Percentiles rank a stretch among this genome's conserved stretches.
Evolutionary conservation across 2,329 filamentous ascomycete species (phyloP).

Genomic region (Aspergillus sp.): DNA sequence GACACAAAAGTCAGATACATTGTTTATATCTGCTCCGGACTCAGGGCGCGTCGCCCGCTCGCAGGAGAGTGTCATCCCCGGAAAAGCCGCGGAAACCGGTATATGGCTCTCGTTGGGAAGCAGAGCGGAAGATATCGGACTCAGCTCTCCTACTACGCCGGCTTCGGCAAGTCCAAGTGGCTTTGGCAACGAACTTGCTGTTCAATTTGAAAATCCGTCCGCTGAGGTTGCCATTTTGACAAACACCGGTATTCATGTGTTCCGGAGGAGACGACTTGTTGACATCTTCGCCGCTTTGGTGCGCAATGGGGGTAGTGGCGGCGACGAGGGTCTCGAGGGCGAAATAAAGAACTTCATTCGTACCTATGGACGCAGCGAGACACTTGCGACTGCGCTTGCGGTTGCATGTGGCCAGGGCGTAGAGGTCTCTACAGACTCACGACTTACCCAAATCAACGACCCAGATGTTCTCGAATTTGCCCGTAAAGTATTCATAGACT

Average conservation of each 20-base stretch:
- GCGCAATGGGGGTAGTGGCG: constrained; percentile 63
- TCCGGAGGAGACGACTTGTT: constrained; percentile 79
- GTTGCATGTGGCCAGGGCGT: constrained; percentile 93
- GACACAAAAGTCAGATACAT: constrained; percentile 59
- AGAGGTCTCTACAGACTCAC: constrained; percentile 70
- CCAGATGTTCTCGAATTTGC: constrained; percentile 83
- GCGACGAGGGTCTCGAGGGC: constrained; percentile 72
- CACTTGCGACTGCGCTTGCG: constrained; percentile 83
- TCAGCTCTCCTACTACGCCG: constrained; percentile 71
- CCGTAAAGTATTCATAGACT: constrained; percentile 84
- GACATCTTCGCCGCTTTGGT: constrained; percentile 88
- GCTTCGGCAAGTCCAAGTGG: constrained; percentile 68
- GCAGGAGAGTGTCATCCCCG: constrained; percentile 52
- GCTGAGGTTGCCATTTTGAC: constrained; percentile 89
- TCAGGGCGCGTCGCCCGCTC: constrained; percentile 73
- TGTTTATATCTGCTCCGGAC: constrained; percentile 88
- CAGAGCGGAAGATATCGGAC: constrained; percentile 73
- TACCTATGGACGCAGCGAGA: constrained; percentile 84
- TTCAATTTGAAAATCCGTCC: constrained; percentile 84
- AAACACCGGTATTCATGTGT: constrained; percentile 83
- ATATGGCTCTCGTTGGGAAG: constrained; percentile 76
- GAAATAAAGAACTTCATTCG: constrained; percentile 82
- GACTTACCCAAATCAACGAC: constrained; percentile 71
- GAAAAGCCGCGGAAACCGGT: constrained; percentile 73
- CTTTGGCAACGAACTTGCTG: constrained; percentile 91